Conservation (phyloP, 1,284 basidiomycete species). For the Boletus semigastroideus region DNA sequence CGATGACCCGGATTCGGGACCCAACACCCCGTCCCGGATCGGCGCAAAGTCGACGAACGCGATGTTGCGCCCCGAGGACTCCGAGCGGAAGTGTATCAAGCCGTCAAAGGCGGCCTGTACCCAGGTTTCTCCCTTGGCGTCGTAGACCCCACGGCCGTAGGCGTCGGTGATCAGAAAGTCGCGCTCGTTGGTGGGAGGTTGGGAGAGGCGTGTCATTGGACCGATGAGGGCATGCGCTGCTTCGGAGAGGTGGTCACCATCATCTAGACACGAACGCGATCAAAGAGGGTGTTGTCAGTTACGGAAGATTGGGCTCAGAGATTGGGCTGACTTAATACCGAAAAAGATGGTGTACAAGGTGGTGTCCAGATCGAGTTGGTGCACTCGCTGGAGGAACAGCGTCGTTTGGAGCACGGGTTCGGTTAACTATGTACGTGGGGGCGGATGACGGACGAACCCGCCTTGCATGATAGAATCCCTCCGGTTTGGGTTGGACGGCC, state of each 20-base stretch:
- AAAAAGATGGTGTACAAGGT: slow-evolving; percentile 39
- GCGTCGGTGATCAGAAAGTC: slow-evolving; percentile 48
- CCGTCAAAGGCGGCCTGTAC: slow-evolving; percentile 41
- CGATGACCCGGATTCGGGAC: slow-evolving; percentile 39
- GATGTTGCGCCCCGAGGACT: slow-evolving; percentile 34
- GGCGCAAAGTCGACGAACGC: slow-evolving; percentile 45
- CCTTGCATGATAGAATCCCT: slow-evolving; percentile 39
- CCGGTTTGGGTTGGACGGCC: slow-evolving; percentile 36
- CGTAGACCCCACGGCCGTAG: slow-evolving; percentile 44
- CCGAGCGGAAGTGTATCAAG: slow-evolving; percentile 30
- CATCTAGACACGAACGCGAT: slow-evolving; percentile 15
- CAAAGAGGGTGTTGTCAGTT: slow-evolving; percentile 8
- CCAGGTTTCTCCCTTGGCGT: slow-evolving; percentile 42
- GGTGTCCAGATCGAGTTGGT: slow-evolving; percentile 29
- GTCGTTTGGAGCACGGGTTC: slow-evolving; percentile 15
- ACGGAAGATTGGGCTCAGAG: background rate
- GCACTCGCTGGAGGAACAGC: slow-evolving; percentile 25
- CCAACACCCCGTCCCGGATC: slow-evolving; percentile 47
- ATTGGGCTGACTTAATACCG: slow-evolving; percentile 36
- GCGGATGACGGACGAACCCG: background rate
- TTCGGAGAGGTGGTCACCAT: slow-evolving; percentile 34
- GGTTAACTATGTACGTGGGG: background rate
- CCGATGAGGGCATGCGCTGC: slow-evolving; percentile 38
- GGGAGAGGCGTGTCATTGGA: slow-evolving; percentile 38
- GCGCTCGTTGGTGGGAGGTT: slow-evolving; percentile 43